phyloP scores from a whole-genome alignment of 108 stramenopile genomes.

The Nitzschia sp. region DNA sequence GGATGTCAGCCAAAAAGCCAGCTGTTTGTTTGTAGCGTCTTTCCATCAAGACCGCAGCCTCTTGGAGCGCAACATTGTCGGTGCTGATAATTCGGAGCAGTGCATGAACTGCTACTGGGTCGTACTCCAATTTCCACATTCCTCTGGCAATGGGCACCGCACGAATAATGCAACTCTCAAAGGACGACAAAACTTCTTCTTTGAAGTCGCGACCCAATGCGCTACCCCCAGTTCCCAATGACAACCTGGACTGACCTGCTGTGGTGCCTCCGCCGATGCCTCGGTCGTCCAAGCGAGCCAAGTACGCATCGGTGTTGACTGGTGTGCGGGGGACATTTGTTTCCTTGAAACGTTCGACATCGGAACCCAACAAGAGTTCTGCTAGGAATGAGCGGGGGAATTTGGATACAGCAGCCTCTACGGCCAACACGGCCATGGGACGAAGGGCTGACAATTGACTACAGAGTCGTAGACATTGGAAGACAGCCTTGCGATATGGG shows the following conservation, averaged over 20 bases:
- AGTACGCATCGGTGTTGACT: conserved; percentile 17
- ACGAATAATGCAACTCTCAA: conserved; percentile 31
- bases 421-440: conserved; percentile 33
- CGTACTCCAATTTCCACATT: conserved; percentile 65
- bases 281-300: conserved; percentile 31
- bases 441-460: conserved; percentile 35
- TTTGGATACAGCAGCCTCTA: conserved; percentile 42
- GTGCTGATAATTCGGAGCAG: conserved; percentile 42
- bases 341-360: conserved; percentile 36
- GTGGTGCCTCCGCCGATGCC: conserved; percentile 34
- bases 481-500: conserved; percentile 53
- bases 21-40: conserved; percentile 46
- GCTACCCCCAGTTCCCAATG: conserved; percentile 18
- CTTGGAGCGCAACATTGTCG: conserved; percentile 28
- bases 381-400: conserved; percentile 38
- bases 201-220: conserved; percentile 28
- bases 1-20: conserved; percentile 41
- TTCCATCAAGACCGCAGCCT: conserved; percentile 27
- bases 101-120: conserved; percentile 59
- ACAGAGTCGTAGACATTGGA: conserved; percentile 37
- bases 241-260: conserved; percentile 20
- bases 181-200: conserved; percentile 38
- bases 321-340: conserved; percentile 17
- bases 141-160: conserved; percentile 33
- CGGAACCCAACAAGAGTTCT: conserved; percentile 42